phyloP scores from a whole-genome alignment of 495 filamentous ascomycete genomes.

The Penicillium paxilli region DNA sequence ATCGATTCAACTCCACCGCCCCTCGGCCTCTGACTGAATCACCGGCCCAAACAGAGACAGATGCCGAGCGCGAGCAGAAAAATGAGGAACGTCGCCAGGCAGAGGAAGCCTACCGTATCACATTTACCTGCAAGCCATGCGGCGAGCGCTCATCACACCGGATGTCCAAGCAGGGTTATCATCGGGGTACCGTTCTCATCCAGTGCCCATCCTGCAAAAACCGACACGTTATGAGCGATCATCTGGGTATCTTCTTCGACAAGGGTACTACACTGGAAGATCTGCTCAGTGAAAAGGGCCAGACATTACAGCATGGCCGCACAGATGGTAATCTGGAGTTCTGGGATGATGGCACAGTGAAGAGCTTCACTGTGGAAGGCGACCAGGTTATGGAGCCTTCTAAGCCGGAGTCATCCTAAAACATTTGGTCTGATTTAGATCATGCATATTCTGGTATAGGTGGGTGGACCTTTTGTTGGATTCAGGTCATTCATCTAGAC shows the following conservation, averaged over 20 bases:
- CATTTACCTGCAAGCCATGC: constrained; percentile 93
- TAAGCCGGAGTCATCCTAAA: constrained; percentile 3
- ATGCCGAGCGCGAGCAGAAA: constrained; percentile 32
- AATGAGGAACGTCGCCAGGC: constrained; percentile 39
- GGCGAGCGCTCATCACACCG: constrained; percentile 68
- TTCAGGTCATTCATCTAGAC: neutral
- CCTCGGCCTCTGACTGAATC: constrained; percentile 33
- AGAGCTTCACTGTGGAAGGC: constrained; percentile 18
- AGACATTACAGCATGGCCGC: constrained; percentile 31
- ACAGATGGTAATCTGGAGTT: constrained; percentile 64
- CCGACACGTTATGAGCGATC: constrained; percentile 88
- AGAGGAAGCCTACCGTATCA: constrained; percentile 76
- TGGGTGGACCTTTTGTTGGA: neutral
- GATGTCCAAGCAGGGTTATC: constrained; percentile 91
- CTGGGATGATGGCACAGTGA: constrained; percentile 61
- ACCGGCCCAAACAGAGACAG: constrained; percentile 17
- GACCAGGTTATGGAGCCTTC: constrained; percentile 1
- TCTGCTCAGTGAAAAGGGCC: constrained; percentile 35
- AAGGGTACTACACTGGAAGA: constrained; percentile 37
- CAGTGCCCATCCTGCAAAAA: constrained; percentile 81
- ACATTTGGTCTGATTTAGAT: neutral
- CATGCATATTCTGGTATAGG: neutral
- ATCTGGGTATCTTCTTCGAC: constrained; percentile 60
- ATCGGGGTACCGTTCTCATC: constrained; percentile 83
- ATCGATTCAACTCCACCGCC: constrained; percentile 34